Percentiles rank a stretch among this genome's conserved stretches.
phyloP scores from a whole-genome alignment of 2,329 filamentous ascomycete species.

The Paradendryphiella salina region DNA sequence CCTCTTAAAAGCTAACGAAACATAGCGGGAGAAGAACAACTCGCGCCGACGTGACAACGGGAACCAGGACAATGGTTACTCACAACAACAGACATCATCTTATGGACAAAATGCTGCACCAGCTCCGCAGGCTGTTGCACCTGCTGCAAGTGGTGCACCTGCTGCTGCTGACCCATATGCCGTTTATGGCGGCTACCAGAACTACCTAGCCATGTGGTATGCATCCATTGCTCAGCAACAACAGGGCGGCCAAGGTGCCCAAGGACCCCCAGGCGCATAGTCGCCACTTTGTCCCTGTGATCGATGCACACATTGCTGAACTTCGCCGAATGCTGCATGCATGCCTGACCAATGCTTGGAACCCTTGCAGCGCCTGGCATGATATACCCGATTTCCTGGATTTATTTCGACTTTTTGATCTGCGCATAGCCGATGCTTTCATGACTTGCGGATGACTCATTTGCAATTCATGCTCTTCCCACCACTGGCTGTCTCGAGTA shows the following conservation, averaged over 20 bases:
- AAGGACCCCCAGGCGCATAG: slow-evolving; percentile 45
- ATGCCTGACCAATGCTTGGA: slow-evolving; percentile 44
- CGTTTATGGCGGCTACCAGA: slow-evolving; percentile 79
- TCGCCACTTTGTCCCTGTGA: slow-evolving; percentile 38
- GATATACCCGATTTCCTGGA: slow-evolving; percentile 22
- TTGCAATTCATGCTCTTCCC: slow-evolving; percentile 22
- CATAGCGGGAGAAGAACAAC: slow-evolving; percentile 54
- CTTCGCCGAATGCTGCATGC: slow-evolving; percentile 43
- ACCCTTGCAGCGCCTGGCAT: slow-evolving; percentile 32
- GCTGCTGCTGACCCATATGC: slow-evolving; percentile 62
- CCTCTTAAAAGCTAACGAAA: slow-evolving; percentile 27
- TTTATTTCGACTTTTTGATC: slow-evolving; percentile 29
- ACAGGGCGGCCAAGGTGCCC: slow-evolving; percentile 32
- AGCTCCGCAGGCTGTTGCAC: slow-evolving; percentile 33
- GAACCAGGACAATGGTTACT: slow-evolving; percentile 50
- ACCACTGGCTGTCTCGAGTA: slow-evolving; percentile 6
- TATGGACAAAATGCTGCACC: slow-evolving; percentile 44
- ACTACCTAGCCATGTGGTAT: slow-evolving; percentile 80
- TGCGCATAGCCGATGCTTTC: slow-evolving; percentile 21
- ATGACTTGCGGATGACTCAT: slow-evolving; percentile 28
- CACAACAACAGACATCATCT: slow-evolving; percentile 49
- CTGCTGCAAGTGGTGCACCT: slow-evolving; percentile 55
- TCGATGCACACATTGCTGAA: slow-evolving; percentile 44
- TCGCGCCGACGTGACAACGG: slow-evolving; percentile 48
- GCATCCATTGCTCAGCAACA: slow-evolving; percentile 65